phyloP scores from a whole-genome alignment of 108 stramenopile genomes.

The Fistulifera solaris region DNA sequence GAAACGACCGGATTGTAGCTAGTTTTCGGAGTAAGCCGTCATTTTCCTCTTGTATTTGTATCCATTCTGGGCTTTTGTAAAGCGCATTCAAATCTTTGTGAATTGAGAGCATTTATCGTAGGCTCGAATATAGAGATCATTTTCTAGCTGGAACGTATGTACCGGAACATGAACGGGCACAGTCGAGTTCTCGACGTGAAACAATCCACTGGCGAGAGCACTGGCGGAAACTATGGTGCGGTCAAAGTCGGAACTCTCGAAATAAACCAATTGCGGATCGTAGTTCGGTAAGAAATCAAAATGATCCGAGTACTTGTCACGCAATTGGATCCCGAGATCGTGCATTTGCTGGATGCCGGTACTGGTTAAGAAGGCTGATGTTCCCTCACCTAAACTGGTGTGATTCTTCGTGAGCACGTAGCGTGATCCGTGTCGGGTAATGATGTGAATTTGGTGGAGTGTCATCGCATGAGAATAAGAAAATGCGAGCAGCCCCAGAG shows the following conservation, averaged over 20 bases:
- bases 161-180: conserved; percentile 26
- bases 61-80: conserved; percentile 23
- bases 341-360: conserved; percentile 29
- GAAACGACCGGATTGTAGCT: conserved; percentile 12
- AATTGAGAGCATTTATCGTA: conserved; percentile 33
- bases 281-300: conserved; percentile 13
- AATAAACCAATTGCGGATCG: conserved; percentile 8
- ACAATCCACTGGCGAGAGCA: conserved; percentile 33
- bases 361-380: conserved; percentile 20
- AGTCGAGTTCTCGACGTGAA: conserved; percentile 3
- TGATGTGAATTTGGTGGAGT: conserved; percentile 26
- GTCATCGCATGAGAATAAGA: background rate
- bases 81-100: conserved; percentile 11
- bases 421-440: conserved; percentile 40
- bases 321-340: conserved; percentile 27
- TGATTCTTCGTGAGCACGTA: conserved; percentile 18
- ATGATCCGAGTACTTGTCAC: conserved; percentile 11
- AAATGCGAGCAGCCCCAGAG: too few species aligned
- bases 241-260: conserved; percentile 32
- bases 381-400: conserved; percentile 12
- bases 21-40: conserved; percentile 20
- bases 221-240: conserved; percentile 38
- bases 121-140: conserved; percentile 33
- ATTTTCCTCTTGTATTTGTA: conserved; percentile 12
- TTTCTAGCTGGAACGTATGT: conserved; percentile 8